Evolutionary conservation across 805 yeast species (phyloP).

Genomic region (Kluyveromyces siamensis): DNA sequence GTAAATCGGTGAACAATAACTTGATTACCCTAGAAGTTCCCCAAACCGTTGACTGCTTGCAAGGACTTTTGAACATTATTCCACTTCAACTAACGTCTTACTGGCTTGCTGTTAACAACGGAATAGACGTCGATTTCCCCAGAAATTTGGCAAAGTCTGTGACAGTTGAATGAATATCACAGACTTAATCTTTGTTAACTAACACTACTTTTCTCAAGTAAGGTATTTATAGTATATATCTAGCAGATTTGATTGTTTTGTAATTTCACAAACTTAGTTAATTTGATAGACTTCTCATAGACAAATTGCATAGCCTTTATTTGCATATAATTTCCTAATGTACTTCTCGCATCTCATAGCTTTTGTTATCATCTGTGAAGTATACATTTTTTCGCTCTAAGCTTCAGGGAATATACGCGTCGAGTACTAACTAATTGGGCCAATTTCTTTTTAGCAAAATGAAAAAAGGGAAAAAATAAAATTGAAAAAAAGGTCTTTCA

Average conservation of each 20-base stretch:
- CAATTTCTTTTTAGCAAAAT: neutral
- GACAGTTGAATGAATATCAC: constrained; percentile 69
- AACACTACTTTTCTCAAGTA: neutral
- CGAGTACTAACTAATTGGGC: neutral
- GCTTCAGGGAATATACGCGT: neutral
- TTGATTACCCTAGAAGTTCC: constrained; percentile 84
- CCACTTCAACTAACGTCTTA: constrained; percentile 94
- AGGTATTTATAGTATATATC: neutral
- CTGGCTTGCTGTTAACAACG: constrained; percentile 92
- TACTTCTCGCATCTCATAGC: neutral
- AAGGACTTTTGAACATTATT: constrained; percentile 88
- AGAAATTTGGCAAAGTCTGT: constrained; percentile 97
- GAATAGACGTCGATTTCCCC: constrained; percentile 97
- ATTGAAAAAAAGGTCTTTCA: neutral
- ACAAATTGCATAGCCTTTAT: too few relatives aligned
- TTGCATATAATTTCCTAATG: too few relatives aligned
- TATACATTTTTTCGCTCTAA: neutral
- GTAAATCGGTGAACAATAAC: constrained; percentile 31
- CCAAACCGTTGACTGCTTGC: constrained; percentile 91
- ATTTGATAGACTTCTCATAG: neutral
- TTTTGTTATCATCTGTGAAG: neutral
- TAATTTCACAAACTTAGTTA: neutral
- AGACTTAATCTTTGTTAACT: neutral
- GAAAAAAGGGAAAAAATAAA: neutral
- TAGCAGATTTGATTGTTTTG: neutral